phyloP scores from a whole-genome alignment of 108 stramenopile genomes.

The Poteriospumella lacustris region DNA sequence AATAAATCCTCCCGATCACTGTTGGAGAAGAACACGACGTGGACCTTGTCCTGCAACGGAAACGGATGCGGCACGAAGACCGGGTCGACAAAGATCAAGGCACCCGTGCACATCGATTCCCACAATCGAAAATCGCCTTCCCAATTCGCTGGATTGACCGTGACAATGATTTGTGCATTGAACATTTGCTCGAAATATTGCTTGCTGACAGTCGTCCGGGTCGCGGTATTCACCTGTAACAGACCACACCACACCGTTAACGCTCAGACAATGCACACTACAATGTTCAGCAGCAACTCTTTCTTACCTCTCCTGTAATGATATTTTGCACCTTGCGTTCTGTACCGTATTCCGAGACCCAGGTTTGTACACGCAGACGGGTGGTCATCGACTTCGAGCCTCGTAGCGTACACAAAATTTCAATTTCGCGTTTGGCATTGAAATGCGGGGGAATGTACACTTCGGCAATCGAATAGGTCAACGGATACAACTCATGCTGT shows the following conservation, averaged over 20 bases:
- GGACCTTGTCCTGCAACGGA: constrained; percentile 10
- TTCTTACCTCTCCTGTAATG: constrained; percentile 24
- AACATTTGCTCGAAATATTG: constrained; percentile 22
- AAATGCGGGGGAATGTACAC: background rate
- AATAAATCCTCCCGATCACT: background rate
- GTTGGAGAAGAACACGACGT: constrained; percentile 28
- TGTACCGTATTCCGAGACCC: constrained; percentile 13
- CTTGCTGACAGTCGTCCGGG: background rate
- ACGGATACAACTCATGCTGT: background rate
- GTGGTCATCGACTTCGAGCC: background rate
- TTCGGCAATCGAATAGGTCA: constrained; percentile 29
- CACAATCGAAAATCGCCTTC: constrained; percentile 33
- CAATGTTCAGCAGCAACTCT: background rate
- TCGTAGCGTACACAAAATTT: constrained; percentile 20
- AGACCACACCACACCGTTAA: background rate
- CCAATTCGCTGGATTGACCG: constrained; percentile 31
- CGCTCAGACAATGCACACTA: background rate
- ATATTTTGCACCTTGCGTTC: background rate
- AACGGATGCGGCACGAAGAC: constrained; percentile 23
- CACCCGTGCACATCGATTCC: constrained; percentile 22
- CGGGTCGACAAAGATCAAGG: constrained; percentile 28
- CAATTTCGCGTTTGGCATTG: background rate
- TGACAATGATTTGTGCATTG: constrained; percentile 27
- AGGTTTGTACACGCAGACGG: background rate
- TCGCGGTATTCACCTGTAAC: background rate